phyloP scores from a whole-genome alignment of 257 asterid species.

The Solanum megistacrolobum region DNA sequence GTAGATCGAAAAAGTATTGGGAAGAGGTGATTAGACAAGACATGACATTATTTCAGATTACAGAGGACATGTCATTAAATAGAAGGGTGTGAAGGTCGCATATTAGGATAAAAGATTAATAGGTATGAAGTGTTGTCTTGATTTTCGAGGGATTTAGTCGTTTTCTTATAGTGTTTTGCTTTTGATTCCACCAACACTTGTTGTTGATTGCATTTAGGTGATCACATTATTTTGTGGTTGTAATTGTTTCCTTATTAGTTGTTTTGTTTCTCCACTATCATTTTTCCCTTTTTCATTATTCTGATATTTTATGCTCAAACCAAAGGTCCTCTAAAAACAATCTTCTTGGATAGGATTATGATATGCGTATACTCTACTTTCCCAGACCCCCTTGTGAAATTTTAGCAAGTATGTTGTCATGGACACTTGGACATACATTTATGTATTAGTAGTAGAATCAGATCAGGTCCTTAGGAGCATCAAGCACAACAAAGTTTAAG shows the following conservation, averaged over 20 bases:
- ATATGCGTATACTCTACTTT: background rate
- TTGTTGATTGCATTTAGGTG: too few species aligned
- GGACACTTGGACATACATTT: background rate
- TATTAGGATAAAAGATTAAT: background rate
- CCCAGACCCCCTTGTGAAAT: background rate
- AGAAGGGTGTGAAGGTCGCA: background rate
- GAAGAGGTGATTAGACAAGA: background rate
- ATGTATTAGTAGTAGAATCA: background rate
- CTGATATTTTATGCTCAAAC: background rate
- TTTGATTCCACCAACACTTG: background rate
- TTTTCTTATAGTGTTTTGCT: background rate
- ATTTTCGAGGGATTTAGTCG: too few species aligned
- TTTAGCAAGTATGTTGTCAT: too few species aligned
- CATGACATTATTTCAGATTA: too few species aligned
- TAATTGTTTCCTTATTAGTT: background rate
- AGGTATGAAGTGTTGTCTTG: background rate
- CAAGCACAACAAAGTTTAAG: background rate
- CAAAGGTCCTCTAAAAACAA: background rate
- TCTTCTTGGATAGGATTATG: background rate
- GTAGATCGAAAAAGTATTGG: too few species aligned
- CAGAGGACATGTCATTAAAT: background rate
- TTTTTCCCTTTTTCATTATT: background rate
- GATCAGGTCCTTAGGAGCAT: background rate
- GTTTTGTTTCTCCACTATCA: background rate
- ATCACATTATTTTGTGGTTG: background rate